Conservation (phyloP, 768 basidiomycete species). For the Daedaleopsis nitida region DNA sequence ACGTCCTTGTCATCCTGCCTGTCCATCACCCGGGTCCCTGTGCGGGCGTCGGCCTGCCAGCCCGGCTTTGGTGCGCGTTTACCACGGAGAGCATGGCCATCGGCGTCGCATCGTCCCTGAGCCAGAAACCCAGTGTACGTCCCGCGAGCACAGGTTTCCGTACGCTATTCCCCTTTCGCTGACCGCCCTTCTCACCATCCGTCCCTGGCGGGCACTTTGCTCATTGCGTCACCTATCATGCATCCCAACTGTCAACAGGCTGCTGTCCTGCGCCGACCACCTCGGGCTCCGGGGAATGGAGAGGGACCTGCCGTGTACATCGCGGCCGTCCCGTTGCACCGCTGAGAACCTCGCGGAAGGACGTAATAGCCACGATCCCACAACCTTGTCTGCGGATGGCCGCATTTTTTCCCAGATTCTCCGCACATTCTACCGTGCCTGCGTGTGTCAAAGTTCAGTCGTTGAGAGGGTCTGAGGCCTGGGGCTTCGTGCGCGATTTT, state of each 20-base stretch:
- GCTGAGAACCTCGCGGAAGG: neutral
- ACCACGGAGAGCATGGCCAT: slow-evolving; percentile 84
- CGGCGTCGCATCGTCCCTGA: slow-evolving; percentile 60
- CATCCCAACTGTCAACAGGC: slow-evolving; percentile 29
- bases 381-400: neutral
- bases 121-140: slow-evolving; percentile 60
- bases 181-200: slow-evolving; percentile 1
- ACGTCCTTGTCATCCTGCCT: neutral
- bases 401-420: neutral
- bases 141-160: neutral
- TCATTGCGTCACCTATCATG: neutral
- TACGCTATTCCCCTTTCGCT: neutral
- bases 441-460: neutral
- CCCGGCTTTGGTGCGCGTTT: slow-evolving; percentile 81
- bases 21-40: no score
- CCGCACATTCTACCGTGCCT: neutral
- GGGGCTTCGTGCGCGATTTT: neutral
- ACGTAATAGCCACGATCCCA: neutral
- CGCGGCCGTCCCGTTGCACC: slow-evolving; percentile 47
- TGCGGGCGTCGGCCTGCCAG: slow-evolving; percentile 34
- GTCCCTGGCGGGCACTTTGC: neutral
- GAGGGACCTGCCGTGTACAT: slow-evolving; percentile 47
- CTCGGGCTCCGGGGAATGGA: slow-evolving; percentile 15
- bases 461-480: neutral
- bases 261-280: slow-evolving; percentile 35